A percentile compares a stretch with the other conserved stretches of the same genome.
Conservation (phyloP, 805 yeast genomes). For the Schizosaccharomyces japonicus region DNA sequence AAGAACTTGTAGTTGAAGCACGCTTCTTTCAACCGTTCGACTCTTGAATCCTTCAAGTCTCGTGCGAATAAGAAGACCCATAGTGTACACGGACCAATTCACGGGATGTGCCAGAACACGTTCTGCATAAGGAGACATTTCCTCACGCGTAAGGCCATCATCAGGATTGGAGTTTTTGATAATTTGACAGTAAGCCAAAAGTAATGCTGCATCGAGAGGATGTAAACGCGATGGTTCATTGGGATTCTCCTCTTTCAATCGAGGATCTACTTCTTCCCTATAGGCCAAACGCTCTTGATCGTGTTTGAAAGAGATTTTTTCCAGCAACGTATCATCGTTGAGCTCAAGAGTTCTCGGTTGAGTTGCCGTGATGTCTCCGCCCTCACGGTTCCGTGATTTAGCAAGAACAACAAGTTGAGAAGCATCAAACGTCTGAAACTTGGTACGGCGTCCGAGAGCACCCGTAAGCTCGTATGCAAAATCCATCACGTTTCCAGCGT, state of each 20-base stretch:
- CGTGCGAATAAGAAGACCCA: constrained; percentile 80
- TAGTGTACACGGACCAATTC: constrained; percentile 57
- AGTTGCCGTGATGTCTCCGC: neutral
- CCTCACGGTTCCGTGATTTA: constrained; percentile 13
- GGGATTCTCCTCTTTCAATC: constrained; percentile 29
- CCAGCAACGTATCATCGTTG: constrained; percentile 4
- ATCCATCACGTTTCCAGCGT: constrained; percentile 13
- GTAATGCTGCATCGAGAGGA: constrained; percentile 48
- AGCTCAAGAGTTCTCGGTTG: constrained; percentile 1
- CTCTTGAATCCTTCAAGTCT: constrained; percentile 55
- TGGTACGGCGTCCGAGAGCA: constrained; percentile 68
- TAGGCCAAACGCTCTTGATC: neutral
- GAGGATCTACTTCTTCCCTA: constrained; percentile 20
- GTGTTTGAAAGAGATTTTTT: neutral
- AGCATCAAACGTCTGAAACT: constrained; percentile 47
- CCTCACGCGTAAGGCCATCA: constrained; percentile 54
- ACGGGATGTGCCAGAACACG: constrained; percentile 38
- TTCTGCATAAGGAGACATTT: constrained; percentile 48
- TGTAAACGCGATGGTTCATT: constrained; percentile 55
- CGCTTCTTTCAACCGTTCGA: constrained; percentile 80
- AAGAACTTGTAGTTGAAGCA: constrained; percentile 72
- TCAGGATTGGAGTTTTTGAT: constrained; percentile 47
- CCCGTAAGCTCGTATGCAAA: constrained; percentile 56
- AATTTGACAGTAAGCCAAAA: constrained; percentile 41
- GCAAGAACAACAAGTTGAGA: constrained; percentile 63